Percentiles rank a stretch among this genome's conserved stretches.
These are phyloP conservation scores for Malania oleifera DNA, from an alignment of 164 flowering plant genomes.

Conservation along the genomic window DNA sequence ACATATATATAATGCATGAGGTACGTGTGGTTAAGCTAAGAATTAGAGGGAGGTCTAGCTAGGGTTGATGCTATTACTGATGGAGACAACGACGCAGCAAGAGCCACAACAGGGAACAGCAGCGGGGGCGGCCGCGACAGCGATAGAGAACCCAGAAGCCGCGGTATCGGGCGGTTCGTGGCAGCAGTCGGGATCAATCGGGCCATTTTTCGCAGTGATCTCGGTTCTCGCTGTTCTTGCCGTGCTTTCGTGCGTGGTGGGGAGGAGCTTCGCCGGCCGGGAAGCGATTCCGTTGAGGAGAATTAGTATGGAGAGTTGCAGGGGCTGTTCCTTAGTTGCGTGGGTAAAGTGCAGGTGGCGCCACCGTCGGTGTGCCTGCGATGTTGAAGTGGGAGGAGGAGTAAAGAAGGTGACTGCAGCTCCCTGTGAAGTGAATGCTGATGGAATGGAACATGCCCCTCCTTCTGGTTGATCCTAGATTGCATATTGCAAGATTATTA, in stretches of 20 bases:
- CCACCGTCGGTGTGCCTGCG: conserved; percentile 24
- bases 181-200: conserved; percentile 38
- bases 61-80: no score
- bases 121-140: conserved; percentile 16
- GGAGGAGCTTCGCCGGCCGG: conserved; percentile 26
- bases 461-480: no score
- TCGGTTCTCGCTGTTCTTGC: conserved; percentile 41
- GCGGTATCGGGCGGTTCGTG: conserved; percentile 17
- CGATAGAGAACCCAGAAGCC: conserved; percentile 16
- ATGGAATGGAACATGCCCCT: no score
- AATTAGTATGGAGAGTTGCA: conserved; percentile 17
- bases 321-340: conserved; percentile 29
- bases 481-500: no score
- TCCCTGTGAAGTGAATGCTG: no score
- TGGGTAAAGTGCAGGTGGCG: conserved; percentile 32
- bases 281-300: conserved; percentile 22
- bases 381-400: no score
- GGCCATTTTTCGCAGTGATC: conserved; percentile 53
- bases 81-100: no score
- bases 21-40: no score
- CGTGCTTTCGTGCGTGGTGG: conserved; percentile 38
- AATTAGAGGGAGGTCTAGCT: no score
- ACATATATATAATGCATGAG: no score
- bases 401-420: no score
- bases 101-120: no score